These are phyloP conservation scores for Periglandula ipomoeae DNA, from an alignment of 2,329 filamentous ascomycete genomes.

Conservation along the genomic window DNA sequence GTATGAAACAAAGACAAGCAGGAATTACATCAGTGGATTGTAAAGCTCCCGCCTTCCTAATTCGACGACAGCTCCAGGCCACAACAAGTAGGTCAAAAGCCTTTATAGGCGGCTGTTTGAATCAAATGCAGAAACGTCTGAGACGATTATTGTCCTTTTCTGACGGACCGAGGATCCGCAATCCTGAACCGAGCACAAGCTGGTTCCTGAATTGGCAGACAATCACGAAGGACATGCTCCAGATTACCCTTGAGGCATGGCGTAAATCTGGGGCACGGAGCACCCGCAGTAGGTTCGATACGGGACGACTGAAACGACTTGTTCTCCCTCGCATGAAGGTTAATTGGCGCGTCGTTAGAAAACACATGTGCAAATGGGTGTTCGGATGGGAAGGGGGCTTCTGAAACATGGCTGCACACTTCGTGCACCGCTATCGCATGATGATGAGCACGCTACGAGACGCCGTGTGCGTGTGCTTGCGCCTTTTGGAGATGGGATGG, in stretches of 20 bases:
- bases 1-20: background rate
- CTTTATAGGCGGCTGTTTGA: background rate
- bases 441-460: background rate
- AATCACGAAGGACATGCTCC: no score
- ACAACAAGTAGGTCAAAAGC: slow-evolving; percentile 1
- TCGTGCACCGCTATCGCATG: background rate
- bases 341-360: background rate
- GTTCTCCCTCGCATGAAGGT: background rate
- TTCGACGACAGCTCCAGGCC: background rate
- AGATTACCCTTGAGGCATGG: no score
- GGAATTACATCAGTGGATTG: background rate
- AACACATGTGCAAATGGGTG: background rate
- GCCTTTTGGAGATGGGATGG: background rate
- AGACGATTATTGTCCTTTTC: no score
- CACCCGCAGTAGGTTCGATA: background rate
- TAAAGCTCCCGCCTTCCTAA: background rate
- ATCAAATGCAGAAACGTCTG: slow-evolving; percentile 1
- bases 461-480: background rate
- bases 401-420: slow-evolving; percentile 2
- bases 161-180: no score
- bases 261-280: no score
- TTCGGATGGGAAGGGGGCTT: background rate
- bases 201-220: no score
- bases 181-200: background rate
- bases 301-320: background rate